Evolutionary conservation across 352 stramenopile species (phyloP), one percentile per base, ranked within the genome.

Genomic region (Phytophthora nicotianae): DNA sequence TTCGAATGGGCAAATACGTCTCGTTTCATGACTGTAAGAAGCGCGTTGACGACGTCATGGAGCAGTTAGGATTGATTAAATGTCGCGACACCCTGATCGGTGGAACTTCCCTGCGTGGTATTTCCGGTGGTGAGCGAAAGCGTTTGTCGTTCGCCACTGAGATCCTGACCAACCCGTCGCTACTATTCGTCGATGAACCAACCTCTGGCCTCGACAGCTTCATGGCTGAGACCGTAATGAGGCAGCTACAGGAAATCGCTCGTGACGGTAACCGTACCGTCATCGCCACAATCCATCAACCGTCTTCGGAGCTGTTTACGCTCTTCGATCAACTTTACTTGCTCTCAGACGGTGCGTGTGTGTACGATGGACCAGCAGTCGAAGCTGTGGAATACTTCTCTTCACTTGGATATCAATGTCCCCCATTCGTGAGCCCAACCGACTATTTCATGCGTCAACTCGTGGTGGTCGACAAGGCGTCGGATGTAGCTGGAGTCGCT

Each of bases 231-330:
- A 65, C 65, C 0, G 83, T 90, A 5, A 67, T 83, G 38, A 35
- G 55, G 11, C 76, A 87, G 26, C 64, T 89, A 33, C 73, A 75
- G 41, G 72, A 89, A 32, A 68, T 97, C 7, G 86, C 89, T 2
- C 81, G 86, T 41, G 64, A 81, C 21, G 87, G 89, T 0, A 54
- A 54, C 11, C 87, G 91, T 47, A 97, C 88, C 0, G 75, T 97
- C 11, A 74, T 97, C 23, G 79, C 88, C 19, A 93, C 92, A 5
- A 93, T 97, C 62, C 88, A 97, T 37, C 72, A 85, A 11, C 29
- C 29, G 8, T 35, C 29, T 13, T 35, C 29, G 5, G 29, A 35
- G 29, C 2, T 35, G 29, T 35, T 35, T 35, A 9, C 9, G 29
- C 29, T 35, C 4, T 35, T 35, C 8, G 29, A 35, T 35, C 5